These are phyloP conservation scores for Mycena galericulata DNA, from an alignment of 768 basidiomycete species.

Conservation along the genomic window DNA sequence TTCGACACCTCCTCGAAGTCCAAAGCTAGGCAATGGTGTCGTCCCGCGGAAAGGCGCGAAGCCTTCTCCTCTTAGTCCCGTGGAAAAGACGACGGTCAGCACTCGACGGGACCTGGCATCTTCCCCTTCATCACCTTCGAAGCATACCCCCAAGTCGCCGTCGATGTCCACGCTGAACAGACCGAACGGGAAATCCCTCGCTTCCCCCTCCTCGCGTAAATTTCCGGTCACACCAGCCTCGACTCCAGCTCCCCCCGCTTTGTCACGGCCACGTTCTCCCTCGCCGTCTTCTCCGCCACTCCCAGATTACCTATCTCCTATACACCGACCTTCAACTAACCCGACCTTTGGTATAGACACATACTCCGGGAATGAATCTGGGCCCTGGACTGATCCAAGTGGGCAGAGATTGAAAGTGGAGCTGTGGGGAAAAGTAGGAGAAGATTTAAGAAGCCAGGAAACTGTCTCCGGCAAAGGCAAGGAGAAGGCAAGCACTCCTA, in stretches of 20 bases:
- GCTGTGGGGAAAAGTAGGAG: slow-evolving; percentile 65
- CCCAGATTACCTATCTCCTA: slow-evolving; percentile 80
- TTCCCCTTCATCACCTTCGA: slow-evolving; percentile 29
- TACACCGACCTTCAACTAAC: slow-evolving; percentile 88
- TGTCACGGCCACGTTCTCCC: slow-evolving; percentile 19
- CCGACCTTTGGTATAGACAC: slow-evolving; percentile 78
- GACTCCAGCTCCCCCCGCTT: slow-evolving; percentile 42
- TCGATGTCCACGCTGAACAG: slow-evolving; percentile 38
- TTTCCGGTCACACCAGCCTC: slow-evolving; percentile 13
- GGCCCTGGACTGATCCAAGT: slow-evolving; percentile 65
- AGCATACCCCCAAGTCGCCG: slow-evolving; percentile 42
- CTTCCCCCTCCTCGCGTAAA: slow-evolving; percentile 31
- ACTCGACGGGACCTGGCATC: slow-evolving; percentile 39
- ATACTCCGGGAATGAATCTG: slow-evolving; percentile 62
- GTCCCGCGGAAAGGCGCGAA: slow-evolving; percentile 33
- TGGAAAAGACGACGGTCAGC: slow-evolving; percentile 34
- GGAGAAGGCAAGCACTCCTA: slow-evolving; percentile 51
- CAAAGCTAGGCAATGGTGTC: slow-evolving; percentile 34
- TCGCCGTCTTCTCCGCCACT: slow-evolving; percentile 16
- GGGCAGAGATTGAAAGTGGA: slow-evolving; percentile 65
- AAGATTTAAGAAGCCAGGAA: slow-evolving; percentile 35
- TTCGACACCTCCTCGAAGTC: slow-evolving; percentile 33
- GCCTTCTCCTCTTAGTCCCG: slow-evolving; percentile 37
- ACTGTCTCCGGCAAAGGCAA: slow-evolving; percentile 57
- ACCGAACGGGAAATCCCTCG: slow-evolving; percentile 37